Evolutionary conservation across 2,329 filamentous ascomycete species (phyloP), one percentile per base, ranked within the genome.

Genomic region (Phoma herbarum): DNA sequence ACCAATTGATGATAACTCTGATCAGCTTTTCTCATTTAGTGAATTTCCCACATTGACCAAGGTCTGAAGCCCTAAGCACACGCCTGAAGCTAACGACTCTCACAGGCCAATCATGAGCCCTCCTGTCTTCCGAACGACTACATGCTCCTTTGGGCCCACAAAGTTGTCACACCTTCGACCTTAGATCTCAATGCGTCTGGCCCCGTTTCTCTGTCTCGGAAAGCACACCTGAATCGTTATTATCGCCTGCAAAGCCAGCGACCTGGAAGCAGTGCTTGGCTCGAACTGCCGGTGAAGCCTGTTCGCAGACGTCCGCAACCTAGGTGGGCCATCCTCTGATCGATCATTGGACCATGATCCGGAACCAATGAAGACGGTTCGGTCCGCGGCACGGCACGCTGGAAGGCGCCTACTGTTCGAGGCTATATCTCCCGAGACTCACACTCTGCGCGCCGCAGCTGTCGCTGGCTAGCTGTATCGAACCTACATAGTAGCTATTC

Each of bases 311-410:
- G 18, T 41, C 37, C 37, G 37, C 37, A 41, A 23, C 20, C 11
- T 23, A 20, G 18, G 12, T 5, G 4, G 18, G 10, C 5, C 37
- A 12, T 41, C 9, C 11, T 11, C 18, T 23, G 37, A 41, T 35
- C 31, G 31, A 35, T 35, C 31, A 35, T 14, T 1, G 20, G 11
- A 10, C n/a, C 28, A 28, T 12, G 23, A 25, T 25, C 5, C 22
- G 23, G 22, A n/a, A 3, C n/a, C 26, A 10, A 23, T 51, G 12
- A 23, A 25, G 12, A 25, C 41, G 26, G 39, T 7, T 22, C 28
- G 41, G 29, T 31, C 49, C 49, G 41, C 49, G 29, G 41, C 25
- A 43, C 29, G 49, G 39, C 22, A 52, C 49, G 41, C 25, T 37
- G 22, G 9, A 14, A 20, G n/a, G n/a, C 9, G 25, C 18, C 37